phyloP scores from a whole-genome alignment of 2,329 filamentous ascomycete genomes.

The Sporothrix schenckii region DNA sequence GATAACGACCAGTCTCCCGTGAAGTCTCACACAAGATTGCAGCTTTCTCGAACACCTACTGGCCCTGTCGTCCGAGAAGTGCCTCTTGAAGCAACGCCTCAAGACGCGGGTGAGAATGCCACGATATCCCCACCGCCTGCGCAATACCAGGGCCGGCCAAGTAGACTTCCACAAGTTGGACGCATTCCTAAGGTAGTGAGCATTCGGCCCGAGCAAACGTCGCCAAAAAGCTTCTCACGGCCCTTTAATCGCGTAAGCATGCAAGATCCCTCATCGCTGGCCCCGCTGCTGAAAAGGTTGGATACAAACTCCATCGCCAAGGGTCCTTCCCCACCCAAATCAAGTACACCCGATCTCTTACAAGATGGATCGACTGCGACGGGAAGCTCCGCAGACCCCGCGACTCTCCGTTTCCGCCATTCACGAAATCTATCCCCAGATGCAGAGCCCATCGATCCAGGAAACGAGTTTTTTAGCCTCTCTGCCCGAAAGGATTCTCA shows the following conservation, averaged over 20 bases:
- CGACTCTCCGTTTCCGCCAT: constrained; percentile 39
- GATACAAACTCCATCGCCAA: constrained; percentile 52
- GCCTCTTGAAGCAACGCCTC: background rate
- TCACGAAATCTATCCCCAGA: constrained; percentile 42
- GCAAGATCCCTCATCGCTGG: constrained; percentile 40
- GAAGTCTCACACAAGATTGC: constrained; percentile 2
- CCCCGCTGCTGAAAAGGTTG: constrained; percentile 39
- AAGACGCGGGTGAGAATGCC: background rate
- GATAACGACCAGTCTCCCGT: background rate
- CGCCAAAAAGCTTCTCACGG: constrained; percentile 80
- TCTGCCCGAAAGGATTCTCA: constrained; percentile 72
- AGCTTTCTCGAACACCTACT: background rate
- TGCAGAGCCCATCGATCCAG: constrained; percentile 36
- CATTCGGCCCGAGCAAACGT: constrained; percentile 65
- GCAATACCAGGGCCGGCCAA: constrained; percentile 49
- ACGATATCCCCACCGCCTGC: background rate
- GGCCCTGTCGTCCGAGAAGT: constrained; percentile 23
- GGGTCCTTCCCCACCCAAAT: constrained; percentile 51
- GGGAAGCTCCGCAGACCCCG: constrained; percentile 42
- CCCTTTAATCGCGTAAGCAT: constrained; percentile 68
- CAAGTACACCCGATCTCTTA: constrained; percentile 47
- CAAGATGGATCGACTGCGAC: constrained; percentile 45
- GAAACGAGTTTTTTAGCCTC: constrained; percentile 69
- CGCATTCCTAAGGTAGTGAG: constrained; percentile 83
- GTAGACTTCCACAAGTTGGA: constrained; percentile 77